These are phyloP conservation scores for Primulina tabacum DNA, from an alignment of 257 asterid genomes.

Conservation along the genomic window DNA sequence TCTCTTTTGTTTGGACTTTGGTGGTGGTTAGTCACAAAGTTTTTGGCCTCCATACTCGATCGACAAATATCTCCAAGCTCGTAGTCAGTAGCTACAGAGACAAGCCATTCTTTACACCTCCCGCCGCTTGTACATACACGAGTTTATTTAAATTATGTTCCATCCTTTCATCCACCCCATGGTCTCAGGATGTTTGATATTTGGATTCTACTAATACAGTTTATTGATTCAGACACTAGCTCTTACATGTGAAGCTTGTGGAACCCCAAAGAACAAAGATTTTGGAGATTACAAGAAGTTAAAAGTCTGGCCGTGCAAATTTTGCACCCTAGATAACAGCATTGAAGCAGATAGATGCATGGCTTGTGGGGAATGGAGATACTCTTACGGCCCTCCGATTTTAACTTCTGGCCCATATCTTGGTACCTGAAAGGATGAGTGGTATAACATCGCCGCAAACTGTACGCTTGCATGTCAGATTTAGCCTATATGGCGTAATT, in stretches of 20 bases:
- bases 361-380: slow-evolving; percentile 90
- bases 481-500: neutral
- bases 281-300: slow-evolving; percentile 26
- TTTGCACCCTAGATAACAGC: slow-evolving; percentile 71
- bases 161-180: neutral
- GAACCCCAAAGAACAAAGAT: slow-evolving; percentile 40
- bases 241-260: slow-evolving; percentile 63
- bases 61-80: neutral
- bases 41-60: slow-evolving; percentile 6
- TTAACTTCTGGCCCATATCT: slow-evolving; percentile 38
- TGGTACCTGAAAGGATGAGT: slow-evolving; percentile 38
- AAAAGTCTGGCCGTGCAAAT: slow-evolving; percentile 72
- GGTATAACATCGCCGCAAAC: neutral
- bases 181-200: neutral
- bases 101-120: slow-evolving; percentile 10
- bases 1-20: neutral
- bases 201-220: neutral
- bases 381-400: slow-evolving; percentile 73
- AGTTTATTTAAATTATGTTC: neutral
- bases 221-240: slow-evolving; percentile 45
- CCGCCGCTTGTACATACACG: neutral
- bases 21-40: slow-evolving; percentile 4
- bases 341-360: slow-evolving; percentile 50
- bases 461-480: neutral
- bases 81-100: neutral